A percentile compares a stretch with the other conserved stretches of the same genome.
phyloP scores from a whole-genome alignment of 176 grass and related monocot species.

The Echinochloa phyllopogon region DNA sequence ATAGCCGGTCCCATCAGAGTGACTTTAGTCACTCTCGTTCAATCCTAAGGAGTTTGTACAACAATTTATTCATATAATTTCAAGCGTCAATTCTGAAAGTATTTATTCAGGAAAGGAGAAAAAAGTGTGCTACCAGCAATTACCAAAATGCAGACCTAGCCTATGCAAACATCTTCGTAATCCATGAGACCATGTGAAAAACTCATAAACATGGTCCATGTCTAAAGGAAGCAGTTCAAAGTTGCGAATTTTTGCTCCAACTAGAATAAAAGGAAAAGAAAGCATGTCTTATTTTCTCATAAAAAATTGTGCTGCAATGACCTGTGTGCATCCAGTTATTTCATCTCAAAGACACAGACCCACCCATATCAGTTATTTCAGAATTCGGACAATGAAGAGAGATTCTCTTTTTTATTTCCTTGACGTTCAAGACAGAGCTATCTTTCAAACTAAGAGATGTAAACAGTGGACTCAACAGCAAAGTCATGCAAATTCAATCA shows the following conservation, averaged over 20 bases:
- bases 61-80: neutral
- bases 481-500: neutral
- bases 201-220: neutral
- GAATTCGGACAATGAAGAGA: neutral
- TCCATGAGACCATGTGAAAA: neutral
- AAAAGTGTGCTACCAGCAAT: neutral
- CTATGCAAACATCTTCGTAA: neutral
- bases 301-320: neutral
- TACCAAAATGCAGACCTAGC: neutral
- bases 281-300: neutral
- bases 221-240: neutral
- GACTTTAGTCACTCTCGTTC: neutral
- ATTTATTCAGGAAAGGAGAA: neutral
- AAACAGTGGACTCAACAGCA: neutral
- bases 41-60: neutral
- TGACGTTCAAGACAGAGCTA: neutral
- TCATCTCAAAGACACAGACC: neutral
- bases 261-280: neutral
- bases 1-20: neutral
- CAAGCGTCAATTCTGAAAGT: neutral
- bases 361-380: neutral
- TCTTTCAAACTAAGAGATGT: neutral
- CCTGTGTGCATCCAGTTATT: neutral
- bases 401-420: neutral
- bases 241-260: neutral